phyloP scores from a whole-genome alignment of 225 moss, liverwort and hornwort genomes.

The Bryoerythrophyllum caledonicum region DNA sequence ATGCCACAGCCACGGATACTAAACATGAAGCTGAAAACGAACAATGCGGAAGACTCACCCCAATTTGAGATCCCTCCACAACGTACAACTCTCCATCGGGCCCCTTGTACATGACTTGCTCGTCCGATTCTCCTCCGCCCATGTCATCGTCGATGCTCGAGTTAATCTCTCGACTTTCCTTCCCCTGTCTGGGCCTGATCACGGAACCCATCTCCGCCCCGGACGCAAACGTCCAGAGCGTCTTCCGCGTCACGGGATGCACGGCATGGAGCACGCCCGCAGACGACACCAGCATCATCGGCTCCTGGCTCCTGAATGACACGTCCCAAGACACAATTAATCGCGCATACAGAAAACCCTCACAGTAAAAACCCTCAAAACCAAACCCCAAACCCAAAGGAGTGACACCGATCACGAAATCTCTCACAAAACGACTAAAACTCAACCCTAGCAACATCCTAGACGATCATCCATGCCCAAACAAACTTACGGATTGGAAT shows the following conservation, averaged over 20 bases:
- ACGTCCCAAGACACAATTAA: too few relatives aligned
- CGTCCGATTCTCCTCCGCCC: constrained; percentile 28
- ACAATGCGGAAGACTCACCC: constrained; percentile 35
- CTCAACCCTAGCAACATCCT: not conserved
- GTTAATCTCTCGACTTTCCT: constrained; percentile 39
- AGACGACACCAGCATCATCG: constrained; percentile 51
- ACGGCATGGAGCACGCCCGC: constrained; percentile 52
- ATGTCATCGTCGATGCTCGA: constrained; percentile 36
- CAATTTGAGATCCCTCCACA: constrained; percentile 43
- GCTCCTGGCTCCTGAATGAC: constrained; percentile 35
- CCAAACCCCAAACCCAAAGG: not conserved
- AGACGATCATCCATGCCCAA: too few relatives aligned
- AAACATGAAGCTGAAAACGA: not conserved
- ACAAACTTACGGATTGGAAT: constrained; percentile 30
- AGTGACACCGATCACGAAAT: not conserved
- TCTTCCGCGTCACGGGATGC: constrained; percentile 43
- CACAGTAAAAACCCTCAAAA: too few relatives aligned
- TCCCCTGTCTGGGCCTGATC: constrained; percentile 27
- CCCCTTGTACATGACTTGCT: constrained; percentile 41
- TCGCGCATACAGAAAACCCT: too few relatives aligned
- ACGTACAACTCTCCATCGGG: constrained; percentile 49
- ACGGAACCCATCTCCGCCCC: constrained; percentile 45
- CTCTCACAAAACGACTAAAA: too few relatives aligned
- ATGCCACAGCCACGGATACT: not conserved
- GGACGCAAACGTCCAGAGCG: constrained; percentile 47